Evolutionary conservation across 75 land plant genomes (phyloP), one percentile per base, ranked within the genome.

Genomic region (Picea glauca): DNA sequence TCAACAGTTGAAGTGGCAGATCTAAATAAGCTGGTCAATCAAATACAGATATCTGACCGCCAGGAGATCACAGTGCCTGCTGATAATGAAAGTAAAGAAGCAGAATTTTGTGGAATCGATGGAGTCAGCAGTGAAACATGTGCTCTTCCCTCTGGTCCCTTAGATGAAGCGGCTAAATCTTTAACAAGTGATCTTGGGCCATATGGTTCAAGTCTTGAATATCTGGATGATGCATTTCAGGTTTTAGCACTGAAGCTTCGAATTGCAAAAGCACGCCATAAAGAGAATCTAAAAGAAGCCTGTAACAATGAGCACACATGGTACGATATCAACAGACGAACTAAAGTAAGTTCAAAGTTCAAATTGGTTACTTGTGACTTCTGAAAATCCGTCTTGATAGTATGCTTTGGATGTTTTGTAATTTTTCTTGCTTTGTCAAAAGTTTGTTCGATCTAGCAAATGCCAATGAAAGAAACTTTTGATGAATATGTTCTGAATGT

Each of bases 141-240:
- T 76, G 15, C 13, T 6, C 79, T 18, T 62, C 18, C 46, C 13
- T 31, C 43, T 62, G 26, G 23, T 13, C 18, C n/a, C 9, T 33
- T 21, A 23, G 50, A 72, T 66, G 75, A 74, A 18, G 46, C 58
- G 31, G 12, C 38, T 11, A 79, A 82, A 59, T 31, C 66, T 43
- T 81, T 50, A 31, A 60, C 68, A 23, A 75, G 83, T 23, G 83
- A 79, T 20, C 76, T 82, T 31, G 59, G 30, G 1, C 70, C 82
- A 11, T 82, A 82, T n/a, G n/a, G 31, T 23, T 82, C 83, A 58
- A 82, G 83, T 68, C 83, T 82, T 33, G 82, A 79, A 72, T 82
- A 82, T 68, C 50, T 82, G 83, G 83, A 82, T 80, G 83, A 82
- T 67, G 83, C 83, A 64, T 82, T 82, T 38, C 83, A 82, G 40